These are phyloP conservation scores for Cyclotella kingstonii DNA, from an alignment of 108 stramenopile genomes.

Conservation along the genomic window DNA sequence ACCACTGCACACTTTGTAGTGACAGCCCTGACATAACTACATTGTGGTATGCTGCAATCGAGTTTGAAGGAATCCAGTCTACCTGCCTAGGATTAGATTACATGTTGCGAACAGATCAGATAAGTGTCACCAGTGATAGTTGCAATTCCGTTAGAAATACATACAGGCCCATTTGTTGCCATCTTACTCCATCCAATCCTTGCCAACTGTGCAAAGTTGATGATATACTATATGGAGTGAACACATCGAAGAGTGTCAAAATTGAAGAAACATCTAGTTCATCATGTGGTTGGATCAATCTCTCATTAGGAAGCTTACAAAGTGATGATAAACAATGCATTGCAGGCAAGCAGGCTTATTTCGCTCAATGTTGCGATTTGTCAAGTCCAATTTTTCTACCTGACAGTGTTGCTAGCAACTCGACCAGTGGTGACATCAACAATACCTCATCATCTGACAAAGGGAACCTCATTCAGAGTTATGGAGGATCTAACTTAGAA, in stretches of 20 bases:
- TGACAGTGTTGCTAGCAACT: neutral
- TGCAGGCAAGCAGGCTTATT: constrained; percentile 14
- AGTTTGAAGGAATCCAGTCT: constrained; percentile 14
- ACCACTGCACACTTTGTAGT: constrained; percentile 24
- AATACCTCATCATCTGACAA: too few relatives aligned
- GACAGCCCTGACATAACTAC: constrained; percentile 1
- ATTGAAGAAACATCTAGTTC: neutral
- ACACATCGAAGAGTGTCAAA: constrained; percentile 10
- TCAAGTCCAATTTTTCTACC: neutral
- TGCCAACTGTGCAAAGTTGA: constrained; percentile 25
- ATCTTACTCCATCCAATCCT: neutral
- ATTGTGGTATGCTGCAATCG: constrained; percentile 24
- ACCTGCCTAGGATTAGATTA: constrained; percentile 34
- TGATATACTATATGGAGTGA: constrained; percentile 15
- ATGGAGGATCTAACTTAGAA: neutral
- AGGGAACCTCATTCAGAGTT: neutral
- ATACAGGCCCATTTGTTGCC: constrained; percentile 16
- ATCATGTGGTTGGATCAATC: constrained; percentile 17
- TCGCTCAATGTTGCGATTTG: constrained; percentile 29
- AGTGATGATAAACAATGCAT: constrained; percentile 18
- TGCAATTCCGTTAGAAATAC: constrained; percentile 2
- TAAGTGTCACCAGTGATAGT: constrained; percentile 1
- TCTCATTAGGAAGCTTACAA: constrained; percentile 6
- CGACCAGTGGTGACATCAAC: neutral
- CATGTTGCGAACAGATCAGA: constrained; percentile 20